Conservation (phyloP, 2,329 filamentous ascomycete genomes). For the Tolypocladium tundrense region DNA sequence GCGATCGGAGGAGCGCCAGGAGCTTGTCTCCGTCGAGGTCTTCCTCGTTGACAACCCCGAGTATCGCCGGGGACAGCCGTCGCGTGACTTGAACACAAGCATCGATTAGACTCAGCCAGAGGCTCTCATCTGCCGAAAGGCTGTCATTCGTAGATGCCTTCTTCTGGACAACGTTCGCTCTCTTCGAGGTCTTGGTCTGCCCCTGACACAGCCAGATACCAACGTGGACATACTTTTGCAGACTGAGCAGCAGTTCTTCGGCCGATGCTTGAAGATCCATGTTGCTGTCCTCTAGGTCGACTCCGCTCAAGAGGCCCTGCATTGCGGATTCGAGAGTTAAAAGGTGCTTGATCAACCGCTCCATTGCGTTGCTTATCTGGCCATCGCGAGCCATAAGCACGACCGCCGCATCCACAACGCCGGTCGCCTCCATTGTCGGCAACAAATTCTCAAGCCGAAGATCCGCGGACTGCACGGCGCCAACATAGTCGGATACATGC, state of each 20-base stretch:
- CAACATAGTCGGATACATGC: conserved; percentile 80
- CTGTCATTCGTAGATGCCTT: conserved; percentile 29
- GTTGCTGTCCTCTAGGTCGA: conserved; percentile 42
- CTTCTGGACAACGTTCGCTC: conserved; percentile 35
- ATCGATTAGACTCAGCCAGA: conserved; percentile 54
- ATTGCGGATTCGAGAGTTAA: conserved; percentile 70
- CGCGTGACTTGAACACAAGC: conserved; percentile 53
- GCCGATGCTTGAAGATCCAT: conserved; percentile 49
- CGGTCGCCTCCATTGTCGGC: conserved; percentile 79
- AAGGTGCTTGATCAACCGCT: conserved; percentile 71
- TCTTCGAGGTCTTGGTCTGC: conserved; percentile 56
- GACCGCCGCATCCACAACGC: conserved; percentile 86
- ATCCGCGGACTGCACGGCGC: conserved; percentile 63
- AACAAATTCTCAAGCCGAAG: conserved; percentile 71
- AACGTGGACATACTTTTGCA: conserved; percentile 85
- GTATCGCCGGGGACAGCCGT: conserved; percentile 48
- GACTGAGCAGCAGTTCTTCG: conserved; percentile 61
- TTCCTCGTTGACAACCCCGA: conserved; percentile 17
- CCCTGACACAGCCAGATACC: conserved; percentile 93
- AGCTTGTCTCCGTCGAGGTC: conserved; percentile 49
- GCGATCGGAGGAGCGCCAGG: conserved; percentile 56
- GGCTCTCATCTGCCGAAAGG: conserved; percentile 41
- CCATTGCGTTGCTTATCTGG: conserved; percentile 72
- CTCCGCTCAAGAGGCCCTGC: conserved; percentile 58
- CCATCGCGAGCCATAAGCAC: conserved; percentile 85